Evolutionary conservation across 1,284 basidiomycete species (phyloP), one percentile per base, ranked within the genome.

Genomic region (Boletus hoseneyae): DNA sequence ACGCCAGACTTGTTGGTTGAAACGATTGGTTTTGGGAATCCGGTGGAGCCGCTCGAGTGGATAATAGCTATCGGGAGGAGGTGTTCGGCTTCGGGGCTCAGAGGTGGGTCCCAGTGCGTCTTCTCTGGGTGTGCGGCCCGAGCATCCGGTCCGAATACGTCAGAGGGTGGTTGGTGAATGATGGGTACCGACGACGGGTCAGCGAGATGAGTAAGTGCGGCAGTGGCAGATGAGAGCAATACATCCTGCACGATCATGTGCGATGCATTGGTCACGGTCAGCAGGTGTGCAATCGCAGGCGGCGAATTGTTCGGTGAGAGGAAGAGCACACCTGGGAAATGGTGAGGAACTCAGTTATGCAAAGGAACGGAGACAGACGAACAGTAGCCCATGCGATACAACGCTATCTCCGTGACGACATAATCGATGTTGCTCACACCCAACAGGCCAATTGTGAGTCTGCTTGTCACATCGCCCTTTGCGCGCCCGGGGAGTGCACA

Each of bases 21-120:
- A 18, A 66, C 62, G 37, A 78, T 71, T 0, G 77, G 75, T 58
- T 82, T 78, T 10, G 70, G 72, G 54, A 68, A 70, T 2, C 70
- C 70, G 18, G 71, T 70, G 12, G 80, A 82, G 33, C 83, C 82
- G 1, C 74, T 77, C 4, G 82, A 83, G 55, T 85, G 83, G n/a
- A 85, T 67, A 47, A 83, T 73, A 10, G 80, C 75, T 11, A 75
- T 68, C 2, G 75, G 72, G 18, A 79, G 62, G 15, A 66, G 56
- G 6, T 53, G 51, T 57, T 82, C 79, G 47, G 74, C 66, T 15
- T 77, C 68, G 2, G 76, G 76, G 1, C 63, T 71, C n/a, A 81
- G 62, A 35, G 66, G 59, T 2, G 66, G 54, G 6, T 67, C 61
- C 57, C 69, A 74, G 1, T 57, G 50, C 2, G 66, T 59, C 42